Evolutionary conservation across 805 yeast genomes (phyloP), one percentile per base, ranked within the genome.

Genomic region (Dipodascus albidus): DNA sequence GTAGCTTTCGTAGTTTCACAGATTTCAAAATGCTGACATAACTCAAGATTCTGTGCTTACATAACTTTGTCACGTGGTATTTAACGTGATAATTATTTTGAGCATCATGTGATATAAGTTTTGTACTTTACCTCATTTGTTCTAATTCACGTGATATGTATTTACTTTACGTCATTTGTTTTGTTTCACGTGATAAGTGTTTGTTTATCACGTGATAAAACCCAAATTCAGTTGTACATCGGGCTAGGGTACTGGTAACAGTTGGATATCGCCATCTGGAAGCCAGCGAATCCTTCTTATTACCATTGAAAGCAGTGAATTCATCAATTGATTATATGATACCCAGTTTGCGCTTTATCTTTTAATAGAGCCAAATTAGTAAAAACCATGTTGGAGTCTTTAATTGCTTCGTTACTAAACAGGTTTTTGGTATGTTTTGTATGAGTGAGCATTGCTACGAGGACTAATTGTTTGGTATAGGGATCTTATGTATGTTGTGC

Each of bases 351-450:
- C 33, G 33, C 33, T 6, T 27, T 27, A 6, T 27, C 6, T 27
- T 27, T 27, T 6, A 27, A 27, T 27, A 27, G 11, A 11, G 11
- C 33, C 33, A 6, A 27, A 27, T 27, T 27, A 27, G 33, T 27
- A 11, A 27, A 27, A 11, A 38, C 17, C 20, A 72, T 72, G 76
- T 59, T 72, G 60, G 76, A 72, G 58, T 63, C 74, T n/a, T 57
- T 73, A 35, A 74, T 69, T 19, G 75, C 77, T 9, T 67, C 75
- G 47, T 62, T 73, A 41, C 61, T 73, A 54, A 72, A 73, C 59
- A 62, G 73, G 50, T 65, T 70, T 55, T 62, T 71, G 53, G 75
- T 64, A 56, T 24, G 68, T 57, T 47, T 27, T 27, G 33, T 6
- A 27, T 67, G 70, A 70, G 70, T 17, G 68, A 70, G 31, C 66